Base-by-base conservation (phyloP, 2,329 filamentous ascomycete species). In the Corynespora cassiicola region DNA sequence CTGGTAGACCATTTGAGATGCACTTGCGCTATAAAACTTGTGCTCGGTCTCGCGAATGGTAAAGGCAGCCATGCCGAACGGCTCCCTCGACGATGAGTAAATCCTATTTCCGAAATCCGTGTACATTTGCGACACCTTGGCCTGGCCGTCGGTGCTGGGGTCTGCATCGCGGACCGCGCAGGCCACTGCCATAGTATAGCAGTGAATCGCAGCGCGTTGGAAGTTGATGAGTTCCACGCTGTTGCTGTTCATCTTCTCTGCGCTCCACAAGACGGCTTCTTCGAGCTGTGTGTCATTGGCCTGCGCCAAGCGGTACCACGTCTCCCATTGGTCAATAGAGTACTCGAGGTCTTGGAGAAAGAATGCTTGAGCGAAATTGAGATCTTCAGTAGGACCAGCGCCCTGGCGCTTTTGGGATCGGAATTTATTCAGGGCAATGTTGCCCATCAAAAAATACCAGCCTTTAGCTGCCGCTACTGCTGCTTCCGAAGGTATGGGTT, bases 361-460 rank as follows among this genome's bases (percentile, higher is more conserved):
- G 61, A 90, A 94, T 0, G 83, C 86, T 29, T 88, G 84, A 3
- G 88, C 90, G 35, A 90, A 86, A 34, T 91, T 86, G 32, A 96
- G 75, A 58, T 95, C 90, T 52, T 92, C 88, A 0, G 87, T 92
- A 10, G 89, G 86, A 3, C 86, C 86, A 1, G 87, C 86, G 3
- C 82, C 88, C 54, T 90, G 80, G 14, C 90, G 82, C 56, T 92
- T 88, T 77, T 91, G 69, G 73, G 79, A 75, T 75, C 88, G 63
- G 80, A 95, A 97, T 58, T 90, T 95, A 27, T 87, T 89, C 39
- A 97, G 77, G 2, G 89, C 85, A 39, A 95, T 88, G 77, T 94
- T 87, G 14, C 92, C 92, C 46, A 95, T 81, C 19, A 96, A 73
- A 65, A 94, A 96, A 65, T 90, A 96, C 92, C 92, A 97, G 29